Percentiles rank a stretch among this genome's conserved stretches.
Conservation (phyloP, 352 stramenopile genomes). For the Globisporangium barbulae region DNA sequence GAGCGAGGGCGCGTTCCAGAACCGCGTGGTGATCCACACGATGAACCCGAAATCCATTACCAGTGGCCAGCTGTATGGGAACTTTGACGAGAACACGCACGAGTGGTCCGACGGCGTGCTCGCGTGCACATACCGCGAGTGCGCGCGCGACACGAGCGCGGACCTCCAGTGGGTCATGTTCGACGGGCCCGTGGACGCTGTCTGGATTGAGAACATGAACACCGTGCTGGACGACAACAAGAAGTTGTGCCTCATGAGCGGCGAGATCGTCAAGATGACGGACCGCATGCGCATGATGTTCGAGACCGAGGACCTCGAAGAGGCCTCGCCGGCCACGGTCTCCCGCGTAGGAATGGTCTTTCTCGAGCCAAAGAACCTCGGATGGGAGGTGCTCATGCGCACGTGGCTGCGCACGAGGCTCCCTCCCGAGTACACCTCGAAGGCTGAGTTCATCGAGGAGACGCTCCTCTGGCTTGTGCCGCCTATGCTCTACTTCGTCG, state of each 20-base stretch:
- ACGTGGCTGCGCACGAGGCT: constrained; percentile 81
- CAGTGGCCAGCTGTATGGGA: constrained; percentile 93
- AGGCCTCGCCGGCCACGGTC: constrained; percentile 87
- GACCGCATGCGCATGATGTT: constrained; percentile 96
- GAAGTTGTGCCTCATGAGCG: constrained; percentile 93
- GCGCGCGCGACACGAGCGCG: constrained; percentile 73
- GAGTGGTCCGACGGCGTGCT: constrained; percentile 95
- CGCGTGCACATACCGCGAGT: constrained; percentile 93
- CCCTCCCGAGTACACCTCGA: constrained; percentile 26
- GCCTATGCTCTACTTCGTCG: constrained; percentile 90
- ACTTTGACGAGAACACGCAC: constrained; percentile 93
- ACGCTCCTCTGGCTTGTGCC: constrained; percentile 91
- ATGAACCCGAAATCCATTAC: constrained; percentile 96
- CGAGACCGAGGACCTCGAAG: constrained; percentile 91
- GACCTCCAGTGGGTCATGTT: constrained; percentile 94
- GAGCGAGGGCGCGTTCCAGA: constrained; percentile 51
- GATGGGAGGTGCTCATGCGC: constrained; percentile 86
- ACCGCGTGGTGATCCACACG: constrained; percentile 74
- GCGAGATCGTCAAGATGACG: constrained; percentile 95
- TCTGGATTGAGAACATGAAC: constrained; percentile 97
- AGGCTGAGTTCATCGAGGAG: constrained; percentile 54
- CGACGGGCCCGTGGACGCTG: constrained; percentile 90
- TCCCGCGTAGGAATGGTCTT: constrained; percentile 94
- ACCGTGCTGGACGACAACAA: constrained; percentile 94
- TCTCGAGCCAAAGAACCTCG: constrained; percentile 88